Percentiles rank a stretch among this genome's conserved stretches.
phyloP scores from a whole-genome alignment of 2,329 filamentous ascomycete genomes.

The Ampelomyces quisqualis region DNA sequence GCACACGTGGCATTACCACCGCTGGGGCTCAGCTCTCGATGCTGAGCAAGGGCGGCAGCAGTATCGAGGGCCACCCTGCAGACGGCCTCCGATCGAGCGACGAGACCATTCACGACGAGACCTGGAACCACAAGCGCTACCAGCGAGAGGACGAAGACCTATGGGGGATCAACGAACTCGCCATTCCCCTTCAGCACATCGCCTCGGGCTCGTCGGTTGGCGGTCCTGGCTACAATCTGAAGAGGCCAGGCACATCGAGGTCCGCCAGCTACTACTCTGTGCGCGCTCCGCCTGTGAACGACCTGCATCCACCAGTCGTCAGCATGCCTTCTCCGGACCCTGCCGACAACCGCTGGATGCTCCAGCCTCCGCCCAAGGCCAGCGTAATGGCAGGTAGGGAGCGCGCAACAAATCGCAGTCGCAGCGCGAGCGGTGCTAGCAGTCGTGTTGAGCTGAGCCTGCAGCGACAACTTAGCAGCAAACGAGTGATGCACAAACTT shows the following conservation, averaged over 20 bases:
- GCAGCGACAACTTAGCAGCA: conserved; percentile 44
- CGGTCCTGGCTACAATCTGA: conserved; percentile 19
- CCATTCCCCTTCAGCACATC: conserved; percentile 35
- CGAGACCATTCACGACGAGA: conserved; percentile 46
- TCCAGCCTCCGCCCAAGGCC: conserved; percentile 85
- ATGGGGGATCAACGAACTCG: conserved; percentile 64
- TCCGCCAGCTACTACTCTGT: conserved; percentile 42
- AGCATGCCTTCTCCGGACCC: conserved; percentile 69
- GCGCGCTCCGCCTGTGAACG: conserved; percentile 73
- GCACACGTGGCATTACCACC: conserved; percentile 60
- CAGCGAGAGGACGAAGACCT: conserved; percentile 86
- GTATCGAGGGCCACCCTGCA: conserved; percentile 36
- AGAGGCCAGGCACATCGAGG: conserved; percentile 31
- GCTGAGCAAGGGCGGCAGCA: conserved; percentile 50
- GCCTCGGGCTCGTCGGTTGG: conserved; percentile 36
- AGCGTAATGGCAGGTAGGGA: conserved; percentile 89
- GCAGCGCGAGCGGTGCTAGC: conserved; percentile 51
- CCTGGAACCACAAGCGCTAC: conserved; percentile 77
- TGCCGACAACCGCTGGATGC: conserved; percentile 83
- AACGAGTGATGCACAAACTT: conserved; percentile 39
- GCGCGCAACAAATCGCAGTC: conserved; percentile 61
- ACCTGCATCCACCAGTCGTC: conserved; percentile 81
- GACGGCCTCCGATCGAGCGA: conserved; percentile 34
- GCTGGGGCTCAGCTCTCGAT: conserved; percentile 53
- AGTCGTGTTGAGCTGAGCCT: conserved; percentile 44